phyloP scores from a whole-genome alignment of 2,329 filamentous ascomycete genomes.

The Bipolaris oryzae region DNA sequence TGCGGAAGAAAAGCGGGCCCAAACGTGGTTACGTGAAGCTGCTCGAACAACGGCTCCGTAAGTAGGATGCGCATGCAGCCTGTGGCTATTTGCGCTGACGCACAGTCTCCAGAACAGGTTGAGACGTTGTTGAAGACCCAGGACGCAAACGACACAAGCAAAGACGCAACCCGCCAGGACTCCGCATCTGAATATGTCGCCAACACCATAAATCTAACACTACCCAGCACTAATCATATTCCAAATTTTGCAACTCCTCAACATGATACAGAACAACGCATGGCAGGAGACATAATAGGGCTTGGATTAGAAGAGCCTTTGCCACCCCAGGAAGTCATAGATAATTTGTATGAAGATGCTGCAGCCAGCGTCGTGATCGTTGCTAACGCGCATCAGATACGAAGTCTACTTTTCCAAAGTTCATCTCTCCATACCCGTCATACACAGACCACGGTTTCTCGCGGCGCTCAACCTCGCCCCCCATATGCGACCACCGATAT shows the following conservation, averaged over 20 bases:
- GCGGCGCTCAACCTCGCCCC: constrained; percentile 90
- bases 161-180: constrained; percentile 32
- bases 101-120: constrained; percentile 74
- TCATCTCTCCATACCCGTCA: constrained; percentile 83
- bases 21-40: constrained; percentile 95
- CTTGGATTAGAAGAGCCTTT: constrained; percentile 82
- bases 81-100: constrained; percentile 15
- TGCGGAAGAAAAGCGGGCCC: constrained; percentile 90
- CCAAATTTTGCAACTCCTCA: constrained; percentile 26
- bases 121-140: constrained; percentile 88
- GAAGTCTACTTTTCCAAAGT: constrained; percentile 90
- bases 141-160: constrained; percentile 56
- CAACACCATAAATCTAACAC: constrained; percentile 35
- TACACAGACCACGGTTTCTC: constrained; percentile 85
- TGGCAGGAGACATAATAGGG: constrained; percentile 85
- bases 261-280: constrained; percentile 44
- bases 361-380: background rate
- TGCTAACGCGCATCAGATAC: constrained; percentile 60
- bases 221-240: constrained; percentile 29
- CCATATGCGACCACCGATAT: constrained; percentile 82
- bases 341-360: constrained; percentile 71
- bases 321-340: constrained; percentile 78
- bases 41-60: constrained; percentile 89
- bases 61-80: constrained; percentile 45
- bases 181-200: constrained; percentile 41